A percentile compares a stretch with the other conserved stretches of the same genome.
These are phyloP conservation scores for Trichoderma endophyticum DNA, from an alignment of 2,329 filamentous ascomycete genomes.

Conservation along the genomic window DNA sequence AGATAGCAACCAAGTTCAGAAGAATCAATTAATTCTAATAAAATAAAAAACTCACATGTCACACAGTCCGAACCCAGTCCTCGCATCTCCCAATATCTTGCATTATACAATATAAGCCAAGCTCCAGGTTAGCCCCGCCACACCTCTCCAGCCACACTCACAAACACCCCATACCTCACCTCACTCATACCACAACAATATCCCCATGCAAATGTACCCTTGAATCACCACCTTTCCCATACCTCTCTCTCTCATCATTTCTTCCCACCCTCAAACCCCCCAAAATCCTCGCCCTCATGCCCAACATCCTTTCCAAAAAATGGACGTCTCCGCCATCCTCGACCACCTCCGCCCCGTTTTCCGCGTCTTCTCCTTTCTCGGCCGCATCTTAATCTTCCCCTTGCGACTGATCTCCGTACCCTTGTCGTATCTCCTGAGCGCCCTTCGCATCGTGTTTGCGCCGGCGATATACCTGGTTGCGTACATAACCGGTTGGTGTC, in stretches of 20 bases:
- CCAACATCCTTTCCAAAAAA: not conserved
- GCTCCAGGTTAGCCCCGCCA: not conserved
- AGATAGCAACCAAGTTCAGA: not conserved
- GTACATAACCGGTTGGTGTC: constrained; percentile 26
- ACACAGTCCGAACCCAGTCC: not conserved
- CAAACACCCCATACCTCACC: not conserved
- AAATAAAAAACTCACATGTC: not conserved
- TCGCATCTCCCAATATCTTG: not conserved
- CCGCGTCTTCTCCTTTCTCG: constrained; percentile 25
- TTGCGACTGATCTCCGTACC: constrained; percentile 32
- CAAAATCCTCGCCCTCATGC: not conserved
- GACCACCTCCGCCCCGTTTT: constrained; percentile 30
- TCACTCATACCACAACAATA: not conserved
- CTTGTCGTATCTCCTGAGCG: constrained; percentile 26
- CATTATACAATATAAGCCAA: not conserved
- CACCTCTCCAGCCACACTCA: not conserved
- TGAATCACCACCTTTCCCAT: not conserved
- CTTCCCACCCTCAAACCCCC: not conserved
- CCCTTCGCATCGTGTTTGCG: constrained; percentile 35
- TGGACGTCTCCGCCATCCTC: constrained; percentile 28
- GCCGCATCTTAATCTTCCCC: constrained; percentile 29
- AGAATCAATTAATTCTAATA: not conserved
- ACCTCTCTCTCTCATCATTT: not conserved
- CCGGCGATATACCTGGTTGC: constrained; percentile 36
- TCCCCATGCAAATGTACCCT: not conserved